phyloP scores from a whole-genome alignment of 202 grass and related monocot genomes.

The Schoenoplectus tabernaemontani region DNA sequence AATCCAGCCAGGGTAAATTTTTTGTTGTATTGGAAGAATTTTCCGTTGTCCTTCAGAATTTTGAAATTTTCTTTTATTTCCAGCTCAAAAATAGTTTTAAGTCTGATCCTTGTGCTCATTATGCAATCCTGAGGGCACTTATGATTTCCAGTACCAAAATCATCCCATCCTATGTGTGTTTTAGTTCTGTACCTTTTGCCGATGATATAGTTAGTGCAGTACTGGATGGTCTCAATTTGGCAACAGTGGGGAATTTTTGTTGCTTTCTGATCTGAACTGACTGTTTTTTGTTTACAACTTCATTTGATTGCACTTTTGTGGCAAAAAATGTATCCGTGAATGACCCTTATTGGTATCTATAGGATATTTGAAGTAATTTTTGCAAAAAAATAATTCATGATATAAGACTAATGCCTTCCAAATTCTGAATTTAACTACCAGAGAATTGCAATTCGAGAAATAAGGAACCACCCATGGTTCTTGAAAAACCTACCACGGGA shows the following conservation, averaged over 20 bases:
- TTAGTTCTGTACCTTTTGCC: not conserved
- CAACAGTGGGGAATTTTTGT: not conserved
- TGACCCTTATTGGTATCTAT: not conserved
- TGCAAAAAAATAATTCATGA: not conserved
- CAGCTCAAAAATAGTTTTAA: too few species aligned
- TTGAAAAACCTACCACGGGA: conserved; percentile 89
- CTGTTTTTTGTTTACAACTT: not conserved
- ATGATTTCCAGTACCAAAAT: too few species aligned
- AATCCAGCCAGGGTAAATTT: conserved; percentile 64
- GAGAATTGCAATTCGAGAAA: conserved; percentile 97
- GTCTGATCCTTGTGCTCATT: too few species aligned
- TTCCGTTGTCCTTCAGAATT: not conserved
- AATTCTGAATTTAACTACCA: conserved; percentile 23
- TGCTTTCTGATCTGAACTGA: not conserved
- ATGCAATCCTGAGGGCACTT: too few species aligned
- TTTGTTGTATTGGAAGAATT: not conserved
- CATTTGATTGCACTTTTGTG: not conserved
- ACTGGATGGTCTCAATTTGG: not conserved
- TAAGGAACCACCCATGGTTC: conserved; percentile 96
- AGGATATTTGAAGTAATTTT: not conserved
- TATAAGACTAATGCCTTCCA: not conserved
- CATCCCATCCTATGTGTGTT: not conserved
- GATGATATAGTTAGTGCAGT: not conserved
- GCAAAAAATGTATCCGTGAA: not conserved
- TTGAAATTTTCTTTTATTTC: not conserved